Percentiles rank a stretch among this genome's conserved stretches.
Evolutionary conservation across 1,139 yeast species (phyloP).

Genomic region (Magnusiomyces clavatus): DNA sequence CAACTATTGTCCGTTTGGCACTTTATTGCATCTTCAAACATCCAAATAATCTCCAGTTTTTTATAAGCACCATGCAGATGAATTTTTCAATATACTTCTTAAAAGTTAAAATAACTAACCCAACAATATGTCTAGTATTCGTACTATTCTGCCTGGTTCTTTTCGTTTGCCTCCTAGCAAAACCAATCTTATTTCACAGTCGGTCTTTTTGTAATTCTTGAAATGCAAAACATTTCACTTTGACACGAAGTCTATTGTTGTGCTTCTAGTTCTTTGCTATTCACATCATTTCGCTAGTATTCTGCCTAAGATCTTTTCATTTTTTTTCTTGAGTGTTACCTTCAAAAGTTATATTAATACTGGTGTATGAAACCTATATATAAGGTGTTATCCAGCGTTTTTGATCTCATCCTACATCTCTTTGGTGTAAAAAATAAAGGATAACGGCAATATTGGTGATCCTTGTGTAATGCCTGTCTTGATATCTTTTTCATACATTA

Average conservation of each 20-base stretch:
- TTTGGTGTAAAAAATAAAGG: slow-evolving; percentile 16
- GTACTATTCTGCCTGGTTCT: not conserved
- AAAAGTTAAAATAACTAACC: not conserved
- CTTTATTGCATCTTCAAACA: not conserved
- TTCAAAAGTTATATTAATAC: not conserved
- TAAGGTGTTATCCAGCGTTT: not conserved
- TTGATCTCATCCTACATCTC: slow-evolving; percentile 10
- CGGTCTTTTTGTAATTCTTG: not conserved
- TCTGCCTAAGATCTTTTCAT: not conserved
- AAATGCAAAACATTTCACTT: slow-evolving; percentile 5
- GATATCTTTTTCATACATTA: not conserved
- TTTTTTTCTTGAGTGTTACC: not conserved
- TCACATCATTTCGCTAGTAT: not conserved
- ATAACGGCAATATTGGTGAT: slow-evolving; percentile 18
- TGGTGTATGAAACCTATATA: not conserved
- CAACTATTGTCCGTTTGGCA: no score
- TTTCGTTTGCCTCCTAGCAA: not conserved
- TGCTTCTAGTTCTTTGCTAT: not conserved
- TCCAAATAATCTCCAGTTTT: not conserved
- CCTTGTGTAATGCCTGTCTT: slow-evolving; percentile 19
- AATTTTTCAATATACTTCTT: not conserved
- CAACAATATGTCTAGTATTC: not conserved
- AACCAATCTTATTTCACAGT: not conserved
- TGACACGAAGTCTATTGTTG: slow-evolving; percentile 10
- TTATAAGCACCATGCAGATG: not conserved